Conservation (phyloP, 371 early-diverging fungal genomes). For the Fennellomyces sp. region DNA sequence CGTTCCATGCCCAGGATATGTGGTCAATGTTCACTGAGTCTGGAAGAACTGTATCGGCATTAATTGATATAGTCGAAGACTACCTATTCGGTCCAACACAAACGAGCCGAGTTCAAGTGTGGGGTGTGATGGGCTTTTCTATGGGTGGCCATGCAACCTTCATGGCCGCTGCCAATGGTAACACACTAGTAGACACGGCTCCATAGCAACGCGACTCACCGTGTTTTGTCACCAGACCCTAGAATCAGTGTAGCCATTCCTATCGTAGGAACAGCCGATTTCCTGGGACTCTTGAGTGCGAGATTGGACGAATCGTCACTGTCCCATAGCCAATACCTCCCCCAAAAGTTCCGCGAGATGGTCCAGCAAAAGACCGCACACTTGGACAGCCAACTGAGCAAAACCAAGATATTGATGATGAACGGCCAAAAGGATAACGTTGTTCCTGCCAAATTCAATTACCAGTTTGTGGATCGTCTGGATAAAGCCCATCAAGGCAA, state of each 20-base stretch:
- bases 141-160: constrained; percentile 64
- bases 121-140: constrained; percentile 57
- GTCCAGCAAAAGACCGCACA: constrained; percentile 9
- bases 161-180: constrained; percentile 52
- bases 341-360: constrained; percentile 21
- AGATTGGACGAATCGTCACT: constrained; percentile 19
- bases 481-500: constrained; percentile 18
- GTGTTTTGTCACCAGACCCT: constrained; percentile 27
- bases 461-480: constrained; percentile 19
- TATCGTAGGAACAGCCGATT: constrained; percentile 42
- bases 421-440: constrained; percentile 34
- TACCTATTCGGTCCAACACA: constrained; percentile 36
- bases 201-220: too few species aligned
- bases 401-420: constrained; percentile 38
- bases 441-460: constrained; percentile 32
- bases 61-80: constrained; percentile 55
- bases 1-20: constrained; percentile 58
- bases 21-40: constrained; percentile 46
- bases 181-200: too few species aligned
- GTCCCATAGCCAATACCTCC: constrained; percentile 18
- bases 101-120: constrained; percentile 30
- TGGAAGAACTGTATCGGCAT: constrained; percentile 42
- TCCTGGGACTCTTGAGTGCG: constrained; percentile 26
- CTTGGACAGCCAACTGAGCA: constrained; percentile 23
- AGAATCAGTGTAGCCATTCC: constrained; percentile 44